Conservation (phyloP, 176 grass and related monocot species). For the Eragrostis nindensis region DNA sequence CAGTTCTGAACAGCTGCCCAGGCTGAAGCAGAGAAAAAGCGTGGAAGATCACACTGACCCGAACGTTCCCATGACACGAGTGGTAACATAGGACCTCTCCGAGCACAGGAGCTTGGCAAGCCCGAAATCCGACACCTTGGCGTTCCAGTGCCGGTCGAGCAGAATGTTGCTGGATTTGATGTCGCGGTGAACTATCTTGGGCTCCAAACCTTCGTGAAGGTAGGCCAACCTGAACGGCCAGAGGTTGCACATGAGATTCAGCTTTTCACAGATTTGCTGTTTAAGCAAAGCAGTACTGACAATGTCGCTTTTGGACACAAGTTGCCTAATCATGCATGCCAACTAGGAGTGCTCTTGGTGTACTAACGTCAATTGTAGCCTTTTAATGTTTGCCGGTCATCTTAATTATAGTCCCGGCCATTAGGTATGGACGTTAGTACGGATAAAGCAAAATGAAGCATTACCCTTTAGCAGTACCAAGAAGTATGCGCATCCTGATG, state of each 20-base stretch:
- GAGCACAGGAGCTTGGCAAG: slow-evolving; percentile 88
- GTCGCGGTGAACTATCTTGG: slow-evolving; percentile 90
- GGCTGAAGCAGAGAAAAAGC: background rate
- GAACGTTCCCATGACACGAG: slow-evolving; percentile 94
- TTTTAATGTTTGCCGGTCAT: background rate
- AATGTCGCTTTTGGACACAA: slow-evolving; percentile 18
- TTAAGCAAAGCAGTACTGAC: slow-evolving; percentile 22
- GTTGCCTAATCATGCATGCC: slow-evolving; percentile 18
- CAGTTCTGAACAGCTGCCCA: background rate
- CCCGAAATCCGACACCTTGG: slow-evolving; percentile 92
- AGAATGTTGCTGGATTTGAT: slow-evolving; percentile 98
- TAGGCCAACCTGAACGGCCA: slow-evolving; percentile 73
- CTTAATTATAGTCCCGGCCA: background rate
- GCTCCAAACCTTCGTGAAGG: slow-evolving; percentile 94
- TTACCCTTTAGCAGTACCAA: slow-evolving; percentile 96
- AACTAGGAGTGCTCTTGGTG: slow-evolving; percentile 6
- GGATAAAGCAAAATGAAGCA: background rate
- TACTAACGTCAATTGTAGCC: background rate
- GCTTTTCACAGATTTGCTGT: background rate
- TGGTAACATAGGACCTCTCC: slow-evolving; percentile 68
- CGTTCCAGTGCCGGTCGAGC: slow-evolving; percentile 81
- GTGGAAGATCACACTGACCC: slow-evolving; percentile 54
- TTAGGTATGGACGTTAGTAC: background rate
- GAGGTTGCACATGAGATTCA: slow-evolving; percentile 26
- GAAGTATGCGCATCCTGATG: slow-evolving; percentile 90